These are phyloP conservation scores for Teratosphaeria pseudoeucalypti DNA, from an alignment of 2,329 filamentous ascomycete species.

Conservation along the genomic window DNA sequence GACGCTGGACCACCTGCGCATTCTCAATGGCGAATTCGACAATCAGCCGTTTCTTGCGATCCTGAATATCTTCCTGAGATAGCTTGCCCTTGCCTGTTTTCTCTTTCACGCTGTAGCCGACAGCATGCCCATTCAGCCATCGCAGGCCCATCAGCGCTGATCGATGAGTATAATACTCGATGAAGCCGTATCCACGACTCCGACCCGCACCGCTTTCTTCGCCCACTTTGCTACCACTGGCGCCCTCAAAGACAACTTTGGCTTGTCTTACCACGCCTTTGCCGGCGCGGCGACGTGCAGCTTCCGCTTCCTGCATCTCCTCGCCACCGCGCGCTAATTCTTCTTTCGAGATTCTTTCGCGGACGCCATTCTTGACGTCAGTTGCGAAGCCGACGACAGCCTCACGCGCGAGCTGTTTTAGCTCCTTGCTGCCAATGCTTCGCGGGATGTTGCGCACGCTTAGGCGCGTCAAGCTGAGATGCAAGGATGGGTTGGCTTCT, in stretches of 20 bases:
- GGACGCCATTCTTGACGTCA: slow-evolving; percentile 70
- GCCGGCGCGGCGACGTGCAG: slow-evolving; percentile 65
- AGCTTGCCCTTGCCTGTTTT: slow-evolving; percentile 21
- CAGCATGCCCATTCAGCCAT: slow-evolving; percentile 74
- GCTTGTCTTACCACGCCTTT: slow-evolving; percentile 85
- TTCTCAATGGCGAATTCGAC: slow-evolving; percentile 99
- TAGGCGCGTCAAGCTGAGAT: slow-evolving; percentile 80
- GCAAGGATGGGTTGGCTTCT: slow-evolving; percentile 78
- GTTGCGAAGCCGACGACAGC: slow-evolving; percentile 90
- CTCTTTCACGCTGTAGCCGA: slow-evolving; percentile 41
- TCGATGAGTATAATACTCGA: slow-evolving; percentile 89
- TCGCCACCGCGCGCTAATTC: slow-evolving; percentile 72
- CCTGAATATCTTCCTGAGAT: slow-evolving; percentile 40
- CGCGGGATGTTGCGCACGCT: slow-evolving; percentile 86
- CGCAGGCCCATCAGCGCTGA: slow-evolving; percentile 90
- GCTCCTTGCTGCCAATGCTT: slow-evolving; percentile 69
- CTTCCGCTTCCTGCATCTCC: slow-evolving; percentile 71
- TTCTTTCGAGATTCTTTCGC: slow-evolving; percentile 76
- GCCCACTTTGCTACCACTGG: slow-evolving; percentile 70
- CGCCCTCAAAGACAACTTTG: slow-evolving; percentile 87
- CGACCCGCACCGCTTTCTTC: slow-evolving; percentile 69
- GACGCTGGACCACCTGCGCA: slow-evolving; percentile 79
- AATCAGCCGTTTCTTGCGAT: slow-evolving; percentile 80
- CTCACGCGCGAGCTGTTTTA: slow-evolving; percentile 82
- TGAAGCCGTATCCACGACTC: slow-evolving; percentile 90